phyloP scores from a whole-genome alignment of 805 yeast species.

The Candida suzukii region DNA sequence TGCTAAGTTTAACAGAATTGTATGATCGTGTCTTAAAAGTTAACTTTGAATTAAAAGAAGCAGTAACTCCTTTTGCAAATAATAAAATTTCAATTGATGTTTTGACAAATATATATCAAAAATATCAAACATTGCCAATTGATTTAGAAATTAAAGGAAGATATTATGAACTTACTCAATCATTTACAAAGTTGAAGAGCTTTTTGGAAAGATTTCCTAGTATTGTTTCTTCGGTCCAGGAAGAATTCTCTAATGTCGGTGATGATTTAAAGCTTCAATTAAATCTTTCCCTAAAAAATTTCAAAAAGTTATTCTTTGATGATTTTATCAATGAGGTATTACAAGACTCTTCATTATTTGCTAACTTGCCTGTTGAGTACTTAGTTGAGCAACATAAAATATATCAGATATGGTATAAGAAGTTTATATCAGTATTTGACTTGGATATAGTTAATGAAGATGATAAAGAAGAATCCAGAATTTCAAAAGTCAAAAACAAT shows the following conservation, averaged over 20 bases:
- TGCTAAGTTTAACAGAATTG: conserved; percentile 6
- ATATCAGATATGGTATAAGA: not conserved
- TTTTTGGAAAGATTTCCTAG: conserved; percentile 9
- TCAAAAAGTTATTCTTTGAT: not conserved
- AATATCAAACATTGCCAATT: conserved; percentile 11
- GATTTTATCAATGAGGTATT: not conserved
- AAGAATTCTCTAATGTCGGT: not conserved
- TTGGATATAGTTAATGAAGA: not conserved
- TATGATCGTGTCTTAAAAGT: conserved; percentile 10
- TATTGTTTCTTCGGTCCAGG: not conserved
- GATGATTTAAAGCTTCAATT: not conserved
- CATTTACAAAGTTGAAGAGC: conserved; percentile 17
- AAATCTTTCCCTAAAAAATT: not conserved
- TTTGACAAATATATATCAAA: conserved; percentile 6
- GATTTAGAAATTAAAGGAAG: conserved; percentile 22
- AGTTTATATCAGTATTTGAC: not conserved
- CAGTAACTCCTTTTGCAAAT: not conserved
- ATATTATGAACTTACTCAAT: conserved; percentile 69
- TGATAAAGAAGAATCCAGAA: not conserved
- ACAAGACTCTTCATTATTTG: not conserved
- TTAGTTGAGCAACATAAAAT: not conserved
- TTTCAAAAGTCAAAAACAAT: not conserved
- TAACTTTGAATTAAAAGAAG: conserved; percentile 6
- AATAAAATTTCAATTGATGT: conserved; percentile 3
- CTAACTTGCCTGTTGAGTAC: not conserved